Conservation (phyloP, 257 asterid genomes). For the Solanum tarapatanum region DNA sequence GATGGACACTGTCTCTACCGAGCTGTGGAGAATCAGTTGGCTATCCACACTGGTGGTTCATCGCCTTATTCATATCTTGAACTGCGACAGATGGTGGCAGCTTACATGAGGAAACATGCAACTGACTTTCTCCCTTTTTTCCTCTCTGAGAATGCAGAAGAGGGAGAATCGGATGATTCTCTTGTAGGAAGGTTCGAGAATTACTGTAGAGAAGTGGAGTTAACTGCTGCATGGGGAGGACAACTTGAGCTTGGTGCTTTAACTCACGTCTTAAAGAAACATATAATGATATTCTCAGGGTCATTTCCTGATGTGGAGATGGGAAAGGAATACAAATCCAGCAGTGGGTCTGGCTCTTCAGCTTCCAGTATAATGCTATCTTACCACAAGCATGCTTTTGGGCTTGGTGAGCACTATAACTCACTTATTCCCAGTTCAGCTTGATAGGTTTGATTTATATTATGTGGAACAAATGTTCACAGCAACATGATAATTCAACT, state of each 20-base stretch:
- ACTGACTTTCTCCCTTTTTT: slow-evolving; percentile 73
- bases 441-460: slow-evolving; percentile 2
- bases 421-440: slow-evolving; percentile 50
- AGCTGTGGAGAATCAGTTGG: slow-evolving; percentile 87
- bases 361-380: slow-evolving; percentile 55
- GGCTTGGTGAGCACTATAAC: slow-evolving; percentile 97
- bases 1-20: slow-evolving; percentile 96
- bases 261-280: slow-evolving; percentile 83
- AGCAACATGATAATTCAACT: background rate
- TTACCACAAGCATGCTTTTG: slow-evolving; percentile 87
- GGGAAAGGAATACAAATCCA: slow-evolving; percentile 88
- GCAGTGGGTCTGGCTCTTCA: slow-evolving; percentile 14
- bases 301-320: slow-evolving; percentile 97
- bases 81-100: slow-evolving; percentile 78
- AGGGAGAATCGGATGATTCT: slow-evolving; percentile 40
- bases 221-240: slow-evolving; percentile 97
- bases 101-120: slow-evolving; percentile 65
- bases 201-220: slow-evolving; percentile 76
- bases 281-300: slow-evolving; percentile 67
- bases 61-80: slow-evolving; percentile 58
- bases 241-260: slow-evolving; percentile 92
- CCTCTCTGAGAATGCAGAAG: slow-evolving; percentile 46
- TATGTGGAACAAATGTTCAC: background rate
- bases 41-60: slow-evolving; percentile 45
- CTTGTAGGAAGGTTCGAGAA: slow-evolving; percentile 55